Percentiles rank a stretch among this genome's conserved stretches.
phyloP scores from a whole-genome alignment of 177 flowering plant genomes.

The Telopea speciosissima region DNA sequence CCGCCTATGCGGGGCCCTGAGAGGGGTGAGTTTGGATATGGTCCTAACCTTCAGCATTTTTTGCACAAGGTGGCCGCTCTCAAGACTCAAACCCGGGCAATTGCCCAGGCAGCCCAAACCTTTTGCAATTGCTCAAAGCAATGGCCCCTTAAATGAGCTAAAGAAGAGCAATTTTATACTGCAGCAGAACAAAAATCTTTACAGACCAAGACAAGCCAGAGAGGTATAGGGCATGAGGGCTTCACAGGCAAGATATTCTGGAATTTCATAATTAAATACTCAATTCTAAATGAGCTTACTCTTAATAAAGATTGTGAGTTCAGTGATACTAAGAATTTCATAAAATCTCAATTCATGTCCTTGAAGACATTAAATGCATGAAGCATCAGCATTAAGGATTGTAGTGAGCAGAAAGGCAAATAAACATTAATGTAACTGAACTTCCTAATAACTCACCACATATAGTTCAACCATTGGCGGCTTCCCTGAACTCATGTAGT shows the following conservation, averaged over 20 bases:
- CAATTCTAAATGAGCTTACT: background rate
- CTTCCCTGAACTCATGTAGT: slow-evolving; percentile 51
- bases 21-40: too few species aligned
- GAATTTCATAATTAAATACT: background rate
- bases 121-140: too few species aligned
- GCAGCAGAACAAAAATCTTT: too few species aligned
- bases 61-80: too few species aligned
- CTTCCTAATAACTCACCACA: slow-evolving; percentile 42
- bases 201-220: too few species aligned
- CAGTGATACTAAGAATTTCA: background rate
- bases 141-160: too few species aligned
- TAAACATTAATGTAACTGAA: background rate
- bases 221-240: too few species aligned
- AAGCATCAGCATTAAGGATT: background rate
- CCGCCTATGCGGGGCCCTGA: too few species aligned
- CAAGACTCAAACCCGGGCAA: too few species aligned
- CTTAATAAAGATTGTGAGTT: background rate
- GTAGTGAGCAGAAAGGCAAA: background rate
- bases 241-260: background rate
- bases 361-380: background rate
- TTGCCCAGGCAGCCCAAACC: too few species aligned
- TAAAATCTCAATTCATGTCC: background rate
- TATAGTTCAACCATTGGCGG: slow-evolving; percentile 52
- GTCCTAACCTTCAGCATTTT: too few species aligned
- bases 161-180: too few species aligned